Percentiles rank a stretch among this genome's conserved stretches.
phyloP scores from a whole-genome alignment of 495 filamentous ascomycete genomes.

The Xylaria longipes region DNA sequence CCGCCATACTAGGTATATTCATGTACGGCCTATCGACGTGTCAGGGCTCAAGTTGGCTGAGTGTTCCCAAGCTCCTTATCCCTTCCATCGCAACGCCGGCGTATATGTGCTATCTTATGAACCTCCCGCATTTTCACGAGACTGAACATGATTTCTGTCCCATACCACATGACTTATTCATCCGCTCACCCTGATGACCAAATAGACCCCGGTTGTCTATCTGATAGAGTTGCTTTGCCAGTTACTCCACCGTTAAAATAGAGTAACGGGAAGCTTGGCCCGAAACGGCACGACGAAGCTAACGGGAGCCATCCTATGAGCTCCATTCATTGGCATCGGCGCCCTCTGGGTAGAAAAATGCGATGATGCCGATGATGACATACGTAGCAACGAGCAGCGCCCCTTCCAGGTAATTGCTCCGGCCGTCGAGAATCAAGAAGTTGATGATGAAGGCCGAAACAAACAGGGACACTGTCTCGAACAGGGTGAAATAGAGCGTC shows the following conservation, averaged over 20 bases:
- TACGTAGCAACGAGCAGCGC: conserved; percentile 82
- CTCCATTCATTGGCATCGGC: conserved; percentile 54
- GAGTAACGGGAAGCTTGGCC: background rate
- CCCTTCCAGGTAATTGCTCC: conserved; percentile 89
- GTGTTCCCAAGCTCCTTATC: background rate
- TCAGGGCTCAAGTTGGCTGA: conserved; percentile 21
- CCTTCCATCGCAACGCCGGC: background rate
- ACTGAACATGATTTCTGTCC: background rate
- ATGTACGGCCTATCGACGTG: background rate
- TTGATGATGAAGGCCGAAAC: conserved; percentile 89
- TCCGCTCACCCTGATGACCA: background rate
- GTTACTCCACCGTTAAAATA: background rate
- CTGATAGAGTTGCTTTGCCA: background rate
- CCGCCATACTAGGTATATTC: background rate
- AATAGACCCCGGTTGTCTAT: background rate
- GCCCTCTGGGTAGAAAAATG: conserved; percentile 67
- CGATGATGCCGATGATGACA: conserved; percentile 74
- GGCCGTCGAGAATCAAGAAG: conserved; percentile 85
- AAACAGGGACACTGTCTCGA: conserved; percentile 87
- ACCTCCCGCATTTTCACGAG: background rate
- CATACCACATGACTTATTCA: background rate
- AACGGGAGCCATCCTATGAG: conserved; percentile 26
- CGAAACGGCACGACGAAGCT: background rate
- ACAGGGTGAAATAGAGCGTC: conserved; percentile 89
- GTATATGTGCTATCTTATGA: background rate